A percentile compares a stretch with the other conserved stretches of the same genome.
phyloP scores from a whole-genome alignment of 768 basidiomycete species.

The Coprinopsis strossmayeri region DNA sequence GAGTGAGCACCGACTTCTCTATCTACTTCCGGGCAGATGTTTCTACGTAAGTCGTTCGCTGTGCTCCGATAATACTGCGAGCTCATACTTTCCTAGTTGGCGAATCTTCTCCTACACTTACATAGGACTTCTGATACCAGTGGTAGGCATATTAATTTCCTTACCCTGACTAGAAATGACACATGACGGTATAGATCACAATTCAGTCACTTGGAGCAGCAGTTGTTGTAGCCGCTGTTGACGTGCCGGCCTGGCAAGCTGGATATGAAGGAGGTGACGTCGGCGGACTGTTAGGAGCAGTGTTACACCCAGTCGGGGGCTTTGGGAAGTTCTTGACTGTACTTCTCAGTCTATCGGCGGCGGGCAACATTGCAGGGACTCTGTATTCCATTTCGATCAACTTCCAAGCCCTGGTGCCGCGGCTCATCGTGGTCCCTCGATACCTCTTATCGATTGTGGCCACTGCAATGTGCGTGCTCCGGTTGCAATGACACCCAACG shows the following conservation, averaged over 20 bases:
- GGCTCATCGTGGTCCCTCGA: slow-evolving; percentile 54
- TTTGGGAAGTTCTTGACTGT: slow-evolving; percentile 81
- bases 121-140: slow-evolving; percentile 59
- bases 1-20: slow-evolving; percentile 68
- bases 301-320: slow-evolving; percentile 61
- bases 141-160: slow-evolving; percentile 22
- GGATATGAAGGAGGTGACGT: slow-evolving; percentile 54
- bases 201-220: slow-evolving; percentile 53
- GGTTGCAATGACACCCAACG: neutral
- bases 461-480: slow-evolving; percentile 54
- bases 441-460: slow-evolving; percentile 71
- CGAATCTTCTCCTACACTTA: slow-evolving; percentile 66
- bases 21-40: slow-evolving; percentile 57
- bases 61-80: too few relatives aligned
- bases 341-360: slow-evolving; percentile 73
- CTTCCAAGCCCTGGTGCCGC: slow-evolving; percentile 63
- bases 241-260: slow-evolving; percentile 53
- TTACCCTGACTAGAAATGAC: neutral
- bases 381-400: slow-evolving; percentile 78
- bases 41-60: too few relatives aligned
- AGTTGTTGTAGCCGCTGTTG: slow-evolving; percentile 47
- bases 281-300: slow-evolving; percentile 66
- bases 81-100: too few relatives aligned
- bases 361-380: slow-evolving; percentile 75
- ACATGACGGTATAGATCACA: slow-evolving; percentile 29